Conservation (phyloP, 2,329 filamentous ascomycete genomes). For the Aspergillus ruber region DNA sequence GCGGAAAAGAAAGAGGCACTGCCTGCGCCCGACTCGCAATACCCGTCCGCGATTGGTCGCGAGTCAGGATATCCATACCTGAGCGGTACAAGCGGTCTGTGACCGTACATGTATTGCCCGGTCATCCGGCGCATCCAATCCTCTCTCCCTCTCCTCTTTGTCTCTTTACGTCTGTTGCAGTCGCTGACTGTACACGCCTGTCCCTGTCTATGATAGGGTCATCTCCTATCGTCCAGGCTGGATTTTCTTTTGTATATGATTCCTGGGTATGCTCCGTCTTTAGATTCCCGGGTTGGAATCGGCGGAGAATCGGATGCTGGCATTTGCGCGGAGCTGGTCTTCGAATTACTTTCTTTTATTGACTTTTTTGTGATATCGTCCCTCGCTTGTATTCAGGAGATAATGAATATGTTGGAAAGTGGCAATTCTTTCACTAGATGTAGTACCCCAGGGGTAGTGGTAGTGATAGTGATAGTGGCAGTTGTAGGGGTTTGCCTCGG, state of each 20-base stretch:
- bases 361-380: slow-evolving; percentile 14
- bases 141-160: not conserved
- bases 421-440: too few species aligned
- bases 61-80: slow-evolving; percentile 21
- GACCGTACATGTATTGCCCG: slow-evolving; percentile 16
- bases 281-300: slow-evolving; percentile 8
- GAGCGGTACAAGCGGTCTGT: slow-evolving; percentile 21
- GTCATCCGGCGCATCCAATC: slow-evolving; percentile 3
- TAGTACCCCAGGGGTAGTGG: too few species aligned
- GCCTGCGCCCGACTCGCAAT: slow-evolving; percentile 6
- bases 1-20: slow-evolving; percentile 2
- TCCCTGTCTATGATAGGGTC: slow-evolving; percentile 39
- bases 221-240: slow-evolving; percentile 51
- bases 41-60: slow-evolving; percentile 22
- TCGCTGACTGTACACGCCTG: not conserved
- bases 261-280: slow-evolving; percentile 30
- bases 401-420: too few species aligned
- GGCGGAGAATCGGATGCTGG: slow-evolving; percentile 48
- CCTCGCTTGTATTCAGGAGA: not conserved
- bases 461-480: too few species aligned
- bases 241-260: slow-evolving; percentile 14
- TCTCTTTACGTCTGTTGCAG: not conserved
- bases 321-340: slow-evolving; percentile 6
- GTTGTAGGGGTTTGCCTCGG: too few species aligned
- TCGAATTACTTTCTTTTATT: slow-evolving; percentile 10